Conservation (phyloP, 192 early-diverging fungal genomes). For the Dissophora globulifera region DNA sequence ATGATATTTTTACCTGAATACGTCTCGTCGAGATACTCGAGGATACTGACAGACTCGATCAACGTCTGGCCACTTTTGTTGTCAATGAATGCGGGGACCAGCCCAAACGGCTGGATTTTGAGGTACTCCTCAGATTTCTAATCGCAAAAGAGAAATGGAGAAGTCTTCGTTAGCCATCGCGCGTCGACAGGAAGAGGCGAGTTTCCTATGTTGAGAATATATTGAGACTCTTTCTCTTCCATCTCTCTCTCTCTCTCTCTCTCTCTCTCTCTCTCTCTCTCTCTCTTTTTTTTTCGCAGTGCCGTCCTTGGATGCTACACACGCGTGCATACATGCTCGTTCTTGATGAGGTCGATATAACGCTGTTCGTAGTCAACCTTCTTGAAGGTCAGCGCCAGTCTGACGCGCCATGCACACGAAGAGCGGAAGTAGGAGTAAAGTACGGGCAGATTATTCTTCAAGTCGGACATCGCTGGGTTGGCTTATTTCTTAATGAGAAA, state of each 20-base stretch:
- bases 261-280: no score
- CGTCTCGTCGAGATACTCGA: conserved; percentile 91
- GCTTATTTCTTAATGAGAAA: no score
- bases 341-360: conserved; percentile 76
- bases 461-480: conserved; percentile 9
- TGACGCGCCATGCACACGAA: conserved; percentile 78
- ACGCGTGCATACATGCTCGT: conserved; percentile 88
- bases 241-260: no score
- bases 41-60: conserved; percentile 80
- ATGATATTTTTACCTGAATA: conserved; percentile 57
- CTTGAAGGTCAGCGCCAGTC: conserved; percentile 82
- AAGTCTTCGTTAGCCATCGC: no score
- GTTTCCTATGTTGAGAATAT: no score
- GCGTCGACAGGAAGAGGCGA: no score
- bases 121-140: conserved; percentile 66
- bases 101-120: conserved; percentile 71
- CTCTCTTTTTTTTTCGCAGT: no score
- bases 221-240: no score
- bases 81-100: conserved; percentile 75
- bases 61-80: conserved; percentile 63
- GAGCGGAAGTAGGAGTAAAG: conserved; percentile 86
- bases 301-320: no score
- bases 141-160: no score
- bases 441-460: conserved; percentile 46
- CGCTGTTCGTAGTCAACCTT: conserved; percentile 72